Evolutionary conservation across 2,329 filamentous ascomycete genomes (phyloP).

Genomic region (Cladosporium sp.): DNA sequence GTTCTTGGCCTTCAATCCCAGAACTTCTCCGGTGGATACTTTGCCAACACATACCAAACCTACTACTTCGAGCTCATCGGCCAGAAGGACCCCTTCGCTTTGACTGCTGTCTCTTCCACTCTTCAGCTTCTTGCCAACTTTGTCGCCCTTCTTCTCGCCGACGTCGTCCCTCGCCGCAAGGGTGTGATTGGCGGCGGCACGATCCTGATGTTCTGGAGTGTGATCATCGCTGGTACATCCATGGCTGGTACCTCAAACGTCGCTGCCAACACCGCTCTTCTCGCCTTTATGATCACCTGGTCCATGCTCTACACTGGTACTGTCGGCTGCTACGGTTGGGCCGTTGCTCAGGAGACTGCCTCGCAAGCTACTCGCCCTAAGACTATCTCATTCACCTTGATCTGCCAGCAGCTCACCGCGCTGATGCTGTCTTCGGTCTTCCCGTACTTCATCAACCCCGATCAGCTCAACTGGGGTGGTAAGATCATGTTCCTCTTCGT

Average conservation of each 20-base stretch:
- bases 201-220: slow-evolving; percentile 30
- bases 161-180: slow-evolving; percentile 30
- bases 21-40: slow-evolving; percentile 31
- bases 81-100: slow-evolving; percentile 29
- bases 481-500: slow-evolving; percentile 45
- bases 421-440: slow-evolving; percentile 43
- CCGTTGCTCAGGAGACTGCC: slow-evolving; percentile 32
- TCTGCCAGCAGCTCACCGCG: slow-evolving; percentile 40
- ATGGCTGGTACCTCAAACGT: slow-evolving; percentile 28
- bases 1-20: slow-evolving; percentile 31
- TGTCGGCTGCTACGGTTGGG: slow-evolving; percentile 34
- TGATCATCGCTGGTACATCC: slow-evolving; percentile 30
- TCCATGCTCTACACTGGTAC: slow-evolving; percentile 33
- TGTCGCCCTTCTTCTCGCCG: slow-evolving; percentile 27
- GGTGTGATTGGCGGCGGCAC: slow-evolving; percentile 31
- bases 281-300: slow-evolving; percentile 35
- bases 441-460: slow-evolving; percentile 44
- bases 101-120: slow-evolving; percentile 31
- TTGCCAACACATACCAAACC: slow-evolving; percentile 30
- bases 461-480: slow-evolving; percentile 44
- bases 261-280: slow-evolving; percentile 29
- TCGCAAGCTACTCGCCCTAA: slow-evolving; percentile 31
- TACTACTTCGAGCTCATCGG: slow-evolving; percentile 33
- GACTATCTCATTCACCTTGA: slow-evolving; percentile 33
- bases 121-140: slow-evolving; percentile 31